Percentiles rank a stretch among this genome's conserved stretches.
Evolutionary conservation across 2,329 filamentous ascomycete genomes (phyloP).

Genomic region (Pseudocercospora eumusae): DNA sequence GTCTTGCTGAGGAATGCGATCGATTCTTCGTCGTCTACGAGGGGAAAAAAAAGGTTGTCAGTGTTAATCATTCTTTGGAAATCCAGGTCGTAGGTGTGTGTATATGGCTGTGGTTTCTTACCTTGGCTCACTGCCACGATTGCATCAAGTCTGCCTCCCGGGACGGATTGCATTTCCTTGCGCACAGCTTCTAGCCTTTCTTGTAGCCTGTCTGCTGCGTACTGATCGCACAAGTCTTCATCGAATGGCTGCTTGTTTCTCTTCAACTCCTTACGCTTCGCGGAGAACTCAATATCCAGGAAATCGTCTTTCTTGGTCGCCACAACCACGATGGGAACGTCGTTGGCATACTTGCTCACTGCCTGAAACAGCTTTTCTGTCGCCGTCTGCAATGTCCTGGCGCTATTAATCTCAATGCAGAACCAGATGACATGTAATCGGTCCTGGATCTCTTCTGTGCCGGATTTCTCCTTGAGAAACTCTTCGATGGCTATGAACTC

Average conservation of each 20-base stretch:
- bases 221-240: constrained; percentile 29
- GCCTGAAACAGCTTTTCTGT: constrained; percentile 39
- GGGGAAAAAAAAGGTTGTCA: constrained; percentile 3
- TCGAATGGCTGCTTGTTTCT: constrained; percentile 25
- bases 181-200: constrained; percentile 31
- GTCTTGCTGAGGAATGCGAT: constrained; percentile 36
- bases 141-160: constrained; percentile 32
- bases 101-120: constrained; percentile 7
- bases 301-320: constrained; percentile 42
- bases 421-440: constrained; percentile 42
- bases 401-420: constrained; percentile 41
- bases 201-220: constrained; percentile 32
- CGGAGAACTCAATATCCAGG: constrained; percentile 31
- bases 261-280: constrained; percentile 26
- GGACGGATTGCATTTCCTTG: constrained; percentile 30
- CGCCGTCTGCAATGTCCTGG: constrained; percentile 39
- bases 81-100: background rate
- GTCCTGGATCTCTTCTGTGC: constrained; percentile 36
- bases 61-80: background rate
- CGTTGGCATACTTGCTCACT: constrained; percentile 36
- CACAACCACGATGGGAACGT: constrained; percentile 41
- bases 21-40: constrained; percentile 37
- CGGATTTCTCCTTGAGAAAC: constrained; percentile 39
- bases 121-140: constrained; percentile 33
- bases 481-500: constrained; percentile 36